phyloP scores from a whole-genome alignment of 805 yeast species.

The Aciculoconidium aculeatum region DNA sequence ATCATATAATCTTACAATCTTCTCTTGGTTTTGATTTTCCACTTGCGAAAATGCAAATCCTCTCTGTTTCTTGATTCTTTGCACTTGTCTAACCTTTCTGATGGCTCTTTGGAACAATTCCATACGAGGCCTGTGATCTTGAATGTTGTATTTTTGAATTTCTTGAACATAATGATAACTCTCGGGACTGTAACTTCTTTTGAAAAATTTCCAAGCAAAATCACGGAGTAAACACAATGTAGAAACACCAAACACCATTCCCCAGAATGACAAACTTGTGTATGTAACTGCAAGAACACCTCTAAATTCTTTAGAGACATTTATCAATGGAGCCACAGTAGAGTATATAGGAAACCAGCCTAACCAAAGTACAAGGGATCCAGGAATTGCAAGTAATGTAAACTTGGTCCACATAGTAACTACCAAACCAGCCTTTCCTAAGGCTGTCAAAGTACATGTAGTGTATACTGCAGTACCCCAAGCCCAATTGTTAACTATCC shows the following conservation, averaged over 20 bases:
- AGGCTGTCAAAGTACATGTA: conserved; percentile 77
- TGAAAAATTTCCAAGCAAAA: conserved; percentile 89
- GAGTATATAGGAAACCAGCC: conserved; percentile 84
- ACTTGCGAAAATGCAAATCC: conserved; percentile 98
- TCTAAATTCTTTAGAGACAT: conserved; percentile 75
- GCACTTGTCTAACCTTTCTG: conserved; percentile 95
- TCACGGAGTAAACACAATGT: conserved; percentile 78
- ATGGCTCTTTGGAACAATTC: conserved; percentile 96
- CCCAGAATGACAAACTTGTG: conserved; percentile 79
- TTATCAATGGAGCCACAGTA: conserved; percentile 72
- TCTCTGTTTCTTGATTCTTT: conserved; percentile 95
- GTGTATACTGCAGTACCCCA: conserved; percentile 93
- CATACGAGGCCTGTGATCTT: conserved; percentile 91
- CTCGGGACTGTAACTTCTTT: conserved; percentile 87
- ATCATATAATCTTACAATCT: conserved; percentile 87
- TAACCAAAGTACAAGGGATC: conserved; percentile 82
- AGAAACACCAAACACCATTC: conserved; percentile 70
- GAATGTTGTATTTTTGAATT: conserved; percentile 90
- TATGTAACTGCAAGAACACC: conserved; percentile 78
- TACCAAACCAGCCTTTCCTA: conserved; percentile 92
- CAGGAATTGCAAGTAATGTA: conserved; percentile 89
- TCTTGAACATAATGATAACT: conserved; percentile 94
- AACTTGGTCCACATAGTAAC: conserved; percentile 94
- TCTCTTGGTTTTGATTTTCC: conserved; percentile 85
- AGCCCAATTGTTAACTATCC: conserved; percentile 80